Conservation (phyloP, 176 grass and related monocot genomes). For the Eleusine coracana region DNA sequence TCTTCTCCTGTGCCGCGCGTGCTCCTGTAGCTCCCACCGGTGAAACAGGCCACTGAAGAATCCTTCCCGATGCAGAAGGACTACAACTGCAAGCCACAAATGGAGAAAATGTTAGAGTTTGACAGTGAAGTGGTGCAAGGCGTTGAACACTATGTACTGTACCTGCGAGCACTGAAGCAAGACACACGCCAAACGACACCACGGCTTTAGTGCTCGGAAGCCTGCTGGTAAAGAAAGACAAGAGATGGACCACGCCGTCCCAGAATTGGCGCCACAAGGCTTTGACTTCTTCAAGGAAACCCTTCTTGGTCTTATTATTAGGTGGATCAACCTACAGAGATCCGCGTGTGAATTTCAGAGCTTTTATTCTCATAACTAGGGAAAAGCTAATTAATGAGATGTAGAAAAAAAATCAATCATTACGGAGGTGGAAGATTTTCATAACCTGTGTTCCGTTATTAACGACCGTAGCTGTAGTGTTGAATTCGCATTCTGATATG, state of each 20-base stretch:
- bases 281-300: conserved; percentile 59
- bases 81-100: conserved; percentile 40
- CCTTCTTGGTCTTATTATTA: conserved; percentile 38
- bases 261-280: conserved; percentile 43
- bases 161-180: conserved; percentile 36
- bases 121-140: neutral
- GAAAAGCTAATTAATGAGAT: neutral
- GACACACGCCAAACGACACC: conserved; percentile 53
- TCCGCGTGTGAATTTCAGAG: neutral
- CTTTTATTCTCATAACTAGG: neutral
- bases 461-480: conserved; percentile 68
- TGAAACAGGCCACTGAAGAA: conserved; percentile 69
- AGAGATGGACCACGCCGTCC: conserved; percentile 26
- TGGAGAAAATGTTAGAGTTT: neutral
- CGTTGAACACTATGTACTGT: too few relatives aligned
- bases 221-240: conserved; percentile 62
- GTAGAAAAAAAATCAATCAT: neutral
- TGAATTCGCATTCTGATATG: conserved; percentile 65
- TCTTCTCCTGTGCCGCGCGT: conserved; percentile 28
- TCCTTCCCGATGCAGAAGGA: conserved; percentile 68
- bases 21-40: conserved; percentile 46
- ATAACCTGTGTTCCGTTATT: conserved; percentile 86
- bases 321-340: conserved; percentile 54
- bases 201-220: conserved; percentile 44
- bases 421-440: conserved; percentile 1